Base-by-base conservation (phyloP, 2,329 filamentous ascomycete genomes). In the Fusarium compactum region DNA sequence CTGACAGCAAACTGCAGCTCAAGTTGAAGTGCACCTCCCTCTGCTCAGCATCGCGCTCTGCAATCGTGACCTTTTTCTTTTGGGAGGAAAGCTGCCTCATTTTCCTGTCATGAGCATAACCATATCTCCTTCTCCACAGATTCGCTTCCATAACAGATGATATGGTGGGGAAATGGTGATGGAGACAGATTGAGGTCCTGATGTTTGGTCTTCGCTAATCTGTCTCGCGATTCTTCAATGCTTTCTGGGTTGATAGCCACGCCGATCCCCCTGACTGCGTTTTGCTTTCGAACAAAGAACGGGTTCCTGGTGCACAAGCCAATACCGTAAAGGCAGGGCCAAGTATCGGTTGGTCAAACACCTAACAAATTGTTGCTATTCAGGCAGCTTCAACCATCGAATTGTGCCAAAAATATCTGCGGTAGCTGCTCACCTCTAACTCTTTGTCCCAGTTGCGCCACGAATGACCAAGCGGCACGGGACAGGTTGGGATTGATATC, bases 381-480 rank as follows among this genome's bases (percentile, higher is more conserved):
- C 16, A 18, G 30, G 29, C 27, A 30, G 12, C 45, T 45, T 75
- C 67, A 74, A 43, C 59, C 65, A 38, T 47, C 62, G 40, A 54
- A 48, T 34, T 66, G 68, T n/a, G 58, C 46, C 16, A 69, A 63
- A 58, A 79, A 77, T 12, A 75, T 54, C 45, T 63, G 58, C 2
- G 77, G 73, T 29, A 76, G 43, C 25, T 69, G 67, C 24, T 78
- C 77, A 20, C 76, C 75, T 8, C 62, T 65, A 16, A 82, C 71
- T 47, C 80, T 77, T 48, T 79, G 76, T 30, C 79, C 79, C 9
- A 82, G 68, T 27, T 77, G 76, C 46, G 77, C 77, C 53, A 81
- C 77, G 67, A 82, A 81, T 56, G 77, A 76, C 80, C 80, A 82
- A 3, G 80, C 78, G 15, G 79, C 80, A 16, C 72, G 76, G 10